These are phyloP conservation scores for Xylariaceae sp. DNA, from an alignment of 2,329 filamentous ascomycete species.

Conservation along the genomic window DNA sequence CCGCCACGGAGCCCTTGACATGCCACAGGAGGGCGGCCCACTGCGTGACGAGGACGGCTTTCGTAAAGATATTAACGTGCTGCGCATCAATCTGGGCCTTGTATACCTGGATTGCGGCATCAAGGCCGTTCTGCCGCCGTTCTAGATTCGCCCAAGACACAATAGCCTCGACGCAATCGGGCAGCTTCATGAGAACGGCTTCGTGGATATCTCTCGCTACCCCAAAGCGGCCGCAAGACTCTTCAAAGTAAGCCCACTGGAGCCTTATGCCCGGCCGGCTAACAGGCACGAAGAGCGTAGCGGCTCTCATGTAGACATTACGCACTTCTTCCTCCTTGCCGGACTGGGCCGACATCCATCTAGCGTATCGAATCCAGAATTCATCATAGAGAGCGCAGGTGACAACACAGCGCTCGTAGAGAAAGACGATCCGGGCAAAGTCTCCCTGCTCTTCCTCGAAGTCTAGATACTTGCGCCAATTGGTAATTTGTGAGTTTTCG, in stretches of 20 bases:
- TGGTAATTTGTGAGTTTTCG: constrained; percentile 74
- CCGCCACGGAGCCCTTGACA: constrained; percentile 70
- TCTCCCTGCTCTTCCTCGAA: constrained; percentile 87
- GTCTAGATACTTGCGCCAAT: constrained; percentile 95
- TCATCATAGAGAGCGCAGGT: constrained; percentile 94
- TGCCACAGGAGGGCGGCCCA: constrained; percentile 88
- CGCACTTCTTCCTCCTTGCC: constrained; percentile 84
- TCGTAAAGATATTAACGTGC: constrained; percentile 68
- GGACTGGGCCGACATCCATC: constrained; percentile 82
- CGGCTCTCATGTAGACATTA: constrained; percentile 84
- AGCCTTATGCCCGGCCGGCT: constrained; percentile 77
- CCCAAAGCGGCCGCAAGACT: constrained; percentile 69
- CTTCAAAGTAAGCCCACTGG: constrained; percentile 92
- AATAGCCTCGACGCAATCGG: constrained; percentile 81
- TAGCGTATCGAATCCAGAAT: constrained; percentile 94
- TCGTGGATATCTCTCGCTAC: constrained; percentile 80
- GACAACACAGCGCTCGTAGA: constrained; percentile 91
- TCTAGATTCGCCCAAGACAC: constrained; percentile 81
- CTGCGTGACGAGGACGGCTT: constrained; percentile 80
- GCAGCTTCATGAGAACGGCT: constrained; percentile 68
- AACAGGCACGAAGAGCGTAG: constrained; percentile 79
- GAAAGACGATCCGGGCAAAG: constrained; percentile 65
- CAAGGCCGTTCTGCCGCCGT: constrained; percentile 74
- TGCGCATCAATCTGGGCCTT: constrained; percentile 72
- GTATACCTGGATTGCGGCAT: constrained; percentile 78